Conservation (phyloP, 257 asterid genomes). For the Solanum virginianum region DNA sequence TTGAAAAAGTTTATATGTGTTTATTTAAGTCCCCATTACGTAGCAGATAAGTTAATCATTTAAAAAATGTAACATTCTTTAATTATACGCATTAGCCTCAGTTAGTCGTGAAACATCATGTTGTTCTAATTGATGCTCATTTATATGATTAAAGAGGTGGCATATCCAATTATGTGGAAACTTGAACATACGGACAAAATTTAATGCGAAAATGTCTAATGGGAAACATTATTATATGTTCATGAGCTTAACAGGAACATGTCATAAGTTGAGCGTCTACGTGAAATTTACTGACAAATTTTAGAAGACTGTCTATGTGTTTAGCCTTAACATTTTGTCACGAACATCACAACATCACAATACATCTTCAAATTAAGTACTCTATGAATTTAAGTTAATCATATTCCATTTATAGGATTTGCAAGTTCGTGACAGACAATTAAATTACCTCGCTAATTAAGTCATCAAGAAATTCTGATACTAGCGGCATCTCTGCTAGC, state of each 20-base stretch:
- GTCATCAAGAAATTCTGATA: conserved; percentile 48
- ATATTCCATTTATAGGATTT: not conserved
- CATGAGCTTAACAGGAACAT: not conserved
- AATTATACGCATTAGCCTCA: not conserved
- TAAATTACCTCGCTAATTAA: conserved; percentile 45
- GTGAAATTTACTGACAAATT: not conserved
- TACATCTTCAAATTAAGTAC: not conserved
- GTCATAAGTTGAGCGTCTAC: not conserved
- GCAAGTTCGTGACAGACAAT: not conserved
- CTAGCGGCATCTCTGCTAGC: conserved; percentile 70
- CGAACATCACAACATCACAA: not conserved
- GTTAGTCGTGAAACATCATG: not conserved
- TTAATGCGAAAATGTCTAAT: not conserved
- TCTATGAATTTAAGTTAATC: not conserved
- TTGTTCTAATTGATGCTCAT: not conserved
- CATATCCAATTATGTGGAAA: not conserved
- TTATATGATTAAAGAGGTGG: not conserved
- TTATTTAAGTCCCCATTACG: not conserved
- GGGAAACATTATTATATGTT: not conserved
- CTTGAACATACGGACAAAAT: not conserved
- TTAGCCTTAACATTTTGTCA: not conserved
- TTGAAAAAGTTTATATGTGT: not conserved
- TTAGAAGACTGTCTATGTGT: not conserved
- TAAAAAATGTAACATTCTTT: not conserved
- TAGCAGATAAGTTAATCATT: not conserved